A percentile compares a stretch with the other conserved stretches of the same genome.
phyloP scores from a whole-genome alignment of 768 basidiomycete species.

The Collybiopsis confluens region DNA sequence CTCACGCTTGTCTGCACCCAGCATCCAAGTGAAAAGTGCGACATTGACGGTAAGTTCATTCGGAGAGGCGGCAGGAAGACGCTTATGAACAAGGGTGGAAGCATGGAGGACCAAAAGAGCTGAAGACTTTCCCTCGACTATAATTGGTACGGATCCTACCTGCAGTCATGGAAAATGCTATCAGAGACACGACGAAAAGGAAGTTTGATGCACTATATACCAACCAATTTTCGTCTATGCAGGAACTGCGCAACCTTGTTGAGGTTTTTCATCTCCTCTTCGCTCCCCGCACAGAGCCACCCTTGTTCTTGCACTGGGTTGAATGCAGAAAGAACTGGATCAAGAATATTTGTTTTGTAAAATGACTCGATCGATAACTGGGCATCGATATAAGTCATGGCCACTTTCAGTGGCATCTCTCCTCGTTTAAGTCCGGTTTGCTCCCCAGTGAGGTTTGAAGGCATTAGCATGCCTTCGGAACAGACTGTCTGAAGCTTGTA shows the following conservation, averaged over 20 bases:
- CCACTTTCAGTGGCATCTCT: slow-evolving; percentile 3
- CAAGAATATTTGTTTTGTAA: not conserved
- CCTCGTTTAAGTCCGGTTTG: not conserved
- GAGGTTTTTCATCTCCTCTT: not conserved
- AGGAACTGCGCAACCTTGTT: not conserved
- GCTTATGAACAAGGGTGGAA: not conserved
- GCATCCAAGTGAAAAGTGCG: not conserved
- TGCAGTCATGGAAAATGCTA: no score
- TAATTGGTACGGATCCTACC: not conserved
- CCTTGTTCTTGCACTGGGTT: slow-evolving; percentile 3
- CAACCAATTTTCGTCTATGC: not conserved
- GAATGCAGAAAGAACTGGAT: not conserved
- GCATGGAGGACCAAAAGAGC: not conserved
- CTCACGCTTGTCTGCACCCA: not conserved
- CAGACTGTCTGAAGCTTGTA: not conserved
- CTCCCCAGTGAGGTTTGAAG: not conserved
- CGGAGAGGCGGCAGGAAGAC: not conserved
- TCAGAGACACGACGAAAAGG: no score
- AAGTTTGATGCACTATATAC: not conserved
- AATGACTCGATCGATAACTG: not conserved
- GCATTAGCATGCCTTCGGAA: slow-evolving; percentile 1
- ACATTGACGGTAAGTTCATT: not conserved
- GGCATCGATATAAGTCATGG: slow-evolving; percentile 1
- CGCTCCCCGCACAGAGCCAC: not conserved
- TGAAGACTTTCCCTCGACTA: not conserved